Evolutionary conservation across 441 rosid genomes (phyloP).

Genomic region (Adansonia rubrostipa): DNA sequence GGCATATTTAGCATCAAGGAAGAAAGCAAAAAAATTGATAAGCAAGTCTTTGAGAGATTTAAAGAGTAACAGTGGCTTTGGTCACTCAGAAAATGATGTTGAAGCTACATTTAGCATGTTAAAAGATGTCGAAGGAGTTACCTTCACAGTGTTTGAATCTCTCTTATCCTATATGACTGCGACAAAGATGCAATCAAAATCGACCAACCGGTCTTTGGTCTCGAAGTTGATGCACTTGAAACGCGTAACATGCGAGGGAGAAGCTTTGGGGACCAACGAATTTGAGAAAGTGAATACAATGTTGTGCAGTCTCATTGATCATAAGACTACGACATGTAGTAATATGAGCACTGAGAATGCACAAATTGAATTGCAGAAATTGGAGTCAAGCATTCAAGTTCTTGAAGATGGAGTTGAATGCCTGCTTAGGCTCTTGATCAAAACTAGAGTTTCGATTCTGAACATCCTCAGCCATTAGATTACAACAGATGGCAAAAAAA

Average conservation of each 20-base stretch:
- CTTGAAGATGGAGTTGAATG: conserved; percentile 22
- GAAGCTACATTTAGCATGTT: conserved; percentile 15
- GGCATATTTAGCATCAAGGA: conserved; percentile 32
- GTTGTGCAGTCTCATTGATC: conserved; percentile 7
- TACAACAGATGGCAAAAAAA: not conserved
- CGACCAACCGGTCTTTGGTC: conserved; percentile 19
- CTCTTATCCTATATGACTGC: conserved; percentile 13
- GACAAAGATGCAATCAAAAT: not conserved
- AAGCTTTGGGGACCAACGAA: conserved; percentile 22
- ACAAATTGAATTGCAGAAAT: conserved; percentile 12
- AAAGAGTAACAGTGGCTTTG: conserved; percentile 24
- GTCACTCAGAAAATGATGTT: conserved; percentile 3
- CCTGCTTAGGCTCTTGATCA: conserved; percentile 21
- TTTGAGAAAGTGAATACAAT: conserved; percentile 37
- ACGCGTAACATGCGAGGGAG: not conserved
- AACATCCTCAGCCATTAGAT: conserved; percentile 18
- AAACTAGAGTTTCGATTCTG: conserved; percentile 24
- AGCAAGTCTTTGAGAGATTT: conserved; percentile 28
- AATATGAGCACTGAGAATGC: not conserved
- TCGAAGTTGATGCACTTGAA: conserved; percentile 20
- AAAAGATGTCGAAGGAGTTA: conserved; percentile 16
- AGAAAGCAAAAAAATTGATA: conserved; percentile 31
- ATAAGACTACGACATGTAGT: conserved; percentile 6
- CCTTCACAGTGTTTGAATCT: conserved; percentile 1
- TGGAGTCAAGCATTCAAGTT: conserved; percentile 19